phyloP scores from a whole-genome alignment of 148 eudicot genomes.

The Drosera capensis region DNA sequence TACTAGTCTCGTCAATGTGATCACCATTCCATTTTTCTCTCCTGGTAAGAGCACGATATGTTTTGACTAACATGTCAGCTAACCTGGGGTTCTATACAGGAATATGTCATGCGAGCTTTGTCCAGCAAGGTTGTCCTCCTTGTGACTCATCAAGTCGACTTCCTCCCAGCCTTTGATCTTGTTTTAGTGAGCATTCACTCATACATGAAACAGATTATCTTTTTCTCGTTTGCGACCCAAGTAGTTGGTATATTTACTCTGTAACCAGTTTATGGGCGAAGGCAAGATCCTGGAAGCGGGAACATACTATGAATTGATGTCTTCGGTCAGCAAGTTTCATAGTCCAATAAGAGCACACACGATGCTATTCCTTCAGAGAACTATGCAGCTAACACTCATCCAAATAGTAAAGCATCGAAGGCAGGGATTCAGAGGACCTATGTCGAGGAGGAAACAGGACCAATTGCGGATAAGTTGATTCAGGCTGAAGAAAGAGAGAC shows the following conservation, averaged over 20 bases:
- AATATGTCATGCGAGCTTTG: conserved; percentile 68
- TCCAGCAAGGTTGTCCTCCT: conserved; percentile 59
- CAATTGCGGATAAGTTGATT: conserved; percentile 30
- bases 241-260: background rate
- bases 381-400: background rate
- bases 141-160: conserved; percentile 95
- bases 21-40: background rate
- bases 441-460: conserved; percentile 6
- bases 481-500: conserved; percentile 44
- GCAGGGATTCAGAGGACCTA: conserved; percentile 8
- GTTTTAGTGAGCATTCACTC: conserved; percentile 43
- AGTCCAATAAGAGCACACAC: conserved; percentile 27
- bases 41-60: background rate
- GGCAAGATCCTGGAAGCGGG: conserved; percentile 32
- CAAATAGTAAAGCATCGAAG: conserved; percentile 1
- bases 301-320: conserved; percentile 21
- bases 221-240: background rate
- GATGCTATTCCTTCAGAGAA: conserved; percentile 5
- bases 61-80: background rate
- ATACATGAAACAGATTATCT: background rate
- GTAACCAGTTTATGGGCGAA: conserved; percentile 25
- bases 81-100: conserved; percentile 26
- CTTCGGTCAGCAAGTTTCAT: conserved; percentile 18
- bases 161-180: conserved; percentile 71
- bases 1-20: conserved; percentile 47